These are phyloP conservation scores for Solanum piurae DNA, from an alignment of 257 asterid genomes.

Conservation along the genomic window DNA sequence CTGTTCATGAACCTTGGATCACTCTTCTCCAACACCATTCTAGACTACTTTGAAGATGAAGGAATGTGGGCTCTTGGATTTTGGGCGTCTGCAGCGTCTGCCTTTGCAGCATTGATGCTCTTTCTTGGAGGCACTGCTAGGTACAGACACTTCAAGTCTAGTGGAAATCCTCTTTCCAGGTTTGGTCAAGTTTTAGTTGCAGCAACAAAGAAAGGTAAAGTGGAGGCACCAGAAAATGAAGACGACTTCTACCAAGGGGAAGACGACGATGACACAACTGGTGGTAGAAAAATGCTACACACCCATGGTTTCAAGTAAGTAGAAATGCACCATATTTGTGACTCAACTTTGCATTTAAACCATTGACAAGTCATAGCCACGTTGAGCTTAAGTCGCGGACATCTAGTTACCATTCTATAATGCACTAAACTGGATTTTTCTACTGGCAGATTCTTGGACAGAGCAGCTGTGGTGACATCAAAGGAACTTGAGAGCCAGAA, in stretches of 20 bases:
- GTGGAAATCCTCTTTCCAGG: slow-evolving; percentile 80
- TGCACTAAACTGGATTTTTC: neutral
- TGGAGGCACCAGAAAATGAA: slow-evolving; percentile 21
- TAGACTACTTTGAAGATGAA: slow-evolving; percentile 70
- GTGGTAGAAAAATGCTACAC: slow-evolving; percentile 64
- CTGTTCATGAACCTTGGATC: slow-evolving; percentile 82
- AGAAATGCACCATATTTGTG: neutral
- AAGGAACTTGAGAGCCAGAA: slow-evolving; percentile 38
- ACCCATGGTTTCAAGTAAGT: slow-evolving; percentile 86
- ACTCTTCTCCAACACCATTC: slow-evolving; percentile 82
- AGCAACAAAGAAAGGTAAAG: slow-evolving; percentile 44
- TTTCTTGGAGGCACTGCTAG: slow-evolving; percentile 66
- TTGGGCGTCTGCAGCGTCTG: slow-evolving; percentile 81
- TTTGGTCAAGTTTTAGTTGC: slow-evolving; percentile 68
- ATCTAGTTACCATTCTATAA: neutral
- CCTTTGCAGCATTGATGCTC: slow-evolving; percentile 56
- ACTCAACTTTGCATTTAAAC: neutral
- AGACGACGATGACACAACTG: slow-evolving; percentile 10
- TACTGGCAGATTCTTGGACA: slow-evolving; percentile 59
- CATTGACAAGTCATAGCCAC: neutral
- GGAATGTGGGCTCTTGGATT: slow-evolving; percentile 91
- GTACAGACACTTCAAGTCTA: slow-evolving; percentile 73
- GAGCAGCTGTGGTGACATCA: slow-evolving; percentile 71
- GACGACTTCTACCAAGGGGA: slow-evolving; percentile 27
- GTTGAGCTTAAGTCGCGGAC: neutral